Evolutionary conservation across 2,329 filamentous ascomycete genomes (phyloP).

Genomic region (Thermomyces lanuginosus): DNA sequence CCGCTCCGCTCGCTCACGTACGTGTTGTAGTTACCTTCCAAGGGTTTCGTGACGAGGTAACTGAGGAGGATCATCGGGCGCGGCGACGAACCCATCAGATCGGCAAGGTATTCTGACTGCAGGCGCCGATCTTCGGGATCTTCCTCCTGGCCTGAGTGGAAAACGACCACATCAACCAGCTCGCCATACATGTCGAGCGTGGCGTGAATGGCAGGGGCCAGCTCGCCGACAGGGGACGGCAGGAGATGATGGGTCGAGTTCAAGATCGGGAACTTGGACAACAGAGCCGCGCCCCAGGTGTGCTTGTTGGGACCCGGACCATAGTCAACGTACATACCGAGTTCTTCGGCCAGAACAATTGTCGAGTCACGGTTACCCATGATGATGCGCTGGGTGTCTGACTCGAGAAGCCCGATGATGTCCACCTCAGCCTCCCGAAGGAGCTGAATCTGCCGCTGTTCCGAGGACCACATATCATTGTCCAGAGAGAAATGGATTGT

Average conservation of each 20-base stretch:
- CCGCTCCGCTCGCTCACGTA: conserved; percentile 75
- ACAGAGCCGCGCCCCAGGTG: conserved; percentile 83
- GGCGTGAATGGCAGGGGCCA: conserved; percentile 92
- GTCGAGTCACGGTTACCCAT: conserved; percentile 98
- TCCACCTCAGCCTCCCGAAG: conserved; percentile 94
- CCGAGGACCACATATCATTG: conserved; percentile 97
- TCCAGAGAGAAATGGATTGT: conserved; percentile 96
- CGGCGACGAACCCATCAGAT: conserved; percentile 68
- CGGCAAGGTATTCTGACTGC: conserved; percentile 70
- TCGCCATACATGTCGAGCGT: conserved; percentile 86
- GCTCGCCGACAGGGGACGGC: conserved; percentile 81
- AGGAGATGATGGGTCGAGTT: conserved; percentile 94
- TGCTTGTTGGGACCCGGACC: conserved; percentile 97
- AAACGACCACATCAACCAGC: conserved; percentile 84
- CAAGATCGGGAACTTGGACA: conserved; percentile 94
- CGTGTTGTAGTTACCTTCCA: conserved; percentile 89
- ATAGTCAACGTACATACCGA: conserved; percentile 98
- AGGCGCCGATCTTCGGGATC: conserved; percentile 79
- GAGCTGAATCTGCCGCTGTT: conserved; percentile 80
- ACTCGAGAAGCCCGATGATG: conserved; percentile 85
- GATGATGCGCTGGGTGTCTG: conserved; percentile 90
- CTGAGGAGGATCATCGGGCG: conserved; percentile 73
- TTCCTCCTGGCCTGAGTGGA: conserved; percentile 97
- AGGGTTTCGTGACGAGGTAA: conserved; percentile 81
- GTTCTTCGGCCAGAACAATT: conserved; percentile 83